A percentile compares a stretch with the other conserved stretches of the same genome.
phyloP scores from a whole-genome alignment of 2,329 filamentous ascomycete species.

The Leptographium galeiforme region DNA sequence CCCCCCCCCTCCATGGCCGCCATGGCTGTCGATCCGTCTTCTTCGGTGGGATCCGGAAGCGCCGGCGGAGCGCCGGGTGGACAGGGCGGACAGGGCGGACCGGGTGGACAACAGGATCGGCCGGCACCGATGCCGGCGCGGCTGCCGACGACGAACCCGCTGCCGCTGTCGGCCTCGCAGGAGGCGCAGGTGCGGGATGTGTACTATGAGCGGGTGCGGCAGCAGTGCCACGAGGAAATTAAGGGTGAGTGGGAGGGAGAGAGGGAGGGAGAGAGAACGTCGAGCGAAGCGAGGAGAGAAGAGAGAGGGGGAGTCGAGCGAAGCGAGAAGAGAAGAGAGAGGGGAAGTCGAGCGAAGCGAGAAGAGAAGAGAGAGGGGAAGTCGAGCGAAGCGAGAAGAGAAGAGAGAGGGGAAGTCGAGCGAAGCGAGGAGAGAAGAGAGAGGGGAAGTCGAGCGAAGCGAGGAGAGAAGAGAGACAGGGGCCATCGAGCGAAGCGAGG shows the following conservation, averaged over 20 bases:
- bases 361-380: background rate
- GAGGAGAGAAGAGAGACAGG: background rate
- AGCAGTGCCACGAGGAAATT: constrained; percentile 63
- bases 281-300: background rate
- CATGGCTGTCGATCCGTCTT: constrained; percentile 25
- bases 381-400: no score
- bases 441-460: background rate
- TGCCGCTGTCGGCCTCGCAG: constrained; percentile 70
- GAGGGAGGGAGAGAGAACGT: background rate
- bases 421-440: background rate
- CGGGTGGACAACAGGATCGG: background rate
- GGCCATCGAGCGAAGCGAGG: background rate
- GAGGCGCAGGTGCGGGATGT: constrained; percentile 71
- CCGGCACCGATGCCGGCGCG: constrained; percentile 6
- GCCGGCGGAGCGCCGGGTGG: constrained; percentile 11
- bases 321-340: background rate
- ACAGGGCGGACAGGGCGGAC: constrained; percentile 11
- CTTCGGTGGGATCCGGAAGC: constrained; percentile 14
- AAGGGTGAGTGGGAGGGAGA: constrained; percentile 33
- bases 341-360: background rate
- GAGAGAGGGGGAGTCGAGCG: background rate
- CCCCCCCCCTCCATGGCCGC: constrained; percentile 22
- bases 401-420: background rate
- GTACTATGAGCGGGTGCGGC: constrained; percentile 67
- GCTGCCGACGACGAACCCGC: constrained; percentile 58